These are phyloP conservation scores for Brasilioporus rufonigricans DNA, from an alignment of 768 basidiomycete genomes.

Conservation along the genomic window DNA sequence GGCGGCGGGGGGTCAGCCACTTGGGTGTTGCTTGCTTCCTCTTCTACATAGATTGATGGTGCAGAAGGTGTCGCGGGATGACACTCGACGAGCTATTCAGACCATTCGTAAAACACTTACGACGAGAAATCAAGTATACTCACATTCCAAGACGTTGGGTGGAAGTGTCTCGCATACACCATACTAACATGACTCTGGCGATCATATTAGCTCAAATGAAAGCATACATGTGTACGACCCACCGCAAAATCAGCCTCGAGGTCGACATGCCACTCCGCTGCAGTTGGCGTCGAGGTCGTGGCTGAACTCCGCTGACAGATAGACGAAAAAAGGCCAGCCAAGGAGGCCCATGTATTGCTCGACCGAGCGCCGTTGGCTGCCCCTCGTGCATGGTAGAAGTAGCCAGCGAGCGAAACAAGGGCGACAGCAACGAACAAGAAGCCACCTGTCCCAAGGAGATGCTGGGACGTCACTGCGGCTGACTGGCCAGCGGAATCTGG, in stretches of 20 bases:
- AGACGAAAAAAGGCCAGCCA: conserved; percentile 6
- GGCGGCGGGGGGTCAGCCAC: not conserved
- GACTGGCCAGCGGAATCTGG: not conserved
- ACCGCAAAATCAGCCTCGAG: conserved; percentile 16
- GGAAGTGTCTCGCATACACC: conserved; percentile 23
- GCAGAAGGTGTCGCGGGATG: conserved; percentile 13
- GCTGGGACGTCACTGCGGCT: not conserved
- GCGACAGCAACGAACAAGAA: conserved; percentile 7
- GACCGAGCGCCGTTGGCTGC: not conserved
- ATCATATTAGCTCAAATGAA: not conserved
- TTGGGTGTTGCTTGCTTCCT: conserved; percentile 10
- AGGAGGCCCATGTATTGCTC: conserved; percentile 6
- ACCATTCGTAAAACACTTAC: not conserved
- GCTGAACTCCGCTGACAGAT: conserved; percentile 1
- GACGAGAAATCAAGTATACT: not conserved
- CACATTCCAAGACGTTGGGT: conserved; percentile 22
- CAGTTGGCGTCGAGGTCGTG: not conserved
- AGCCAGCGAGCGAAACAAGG: conserved; percentile 13
- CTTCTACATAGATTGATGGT: conserved; percentile 20
- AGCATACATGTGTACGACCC: not conserved
- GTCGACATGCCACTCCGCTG: not conserved
- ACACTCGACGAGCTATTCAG: conserved; percentile 10
- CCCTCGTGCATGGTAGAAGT: conserved; percentile 14
- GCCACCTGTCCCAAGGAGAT: conserved; percentile 13
- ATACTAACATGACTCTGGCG: conserved; percentile 16